Evolutionary conservation across 2,329 filamentous ascomycete species (phyloP).

Genomic region (Fusarium chlamydosporum): DNA sequence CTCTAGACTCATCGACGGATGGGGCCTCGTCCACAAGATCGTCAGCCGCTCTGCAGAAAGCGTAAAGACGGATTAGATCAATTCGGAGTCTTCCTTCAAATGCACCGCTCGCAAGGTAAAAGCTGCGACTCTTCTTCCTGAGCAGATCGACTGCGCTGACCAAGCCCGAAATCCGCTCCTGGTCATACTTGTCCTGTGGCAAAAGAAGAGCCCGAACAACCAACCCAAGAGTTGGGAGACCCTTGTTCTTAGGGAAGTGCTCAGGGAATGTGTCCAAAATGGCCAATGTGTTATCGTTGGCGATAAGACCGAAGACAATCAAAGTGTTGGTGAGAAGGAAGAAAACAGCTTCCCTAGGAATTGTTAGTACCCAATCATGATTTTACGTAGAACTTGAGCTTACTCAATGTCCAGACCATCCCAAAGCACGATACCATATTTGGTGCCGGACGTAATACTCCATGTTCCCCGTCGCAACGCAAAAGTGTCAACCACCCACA

Average conservation of each 20-base stretch:
- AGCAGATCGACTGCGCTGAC: constrained; percentile 71
- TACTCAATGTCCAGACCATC: constrained; percentile 75
- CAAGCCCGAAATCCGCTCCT: constrained; percentile 69
- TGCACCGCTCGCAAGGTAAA: constrained; percentile 78
- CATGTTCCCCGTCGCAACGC: constrained; percentile 78
- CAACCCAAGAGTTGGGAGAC: constrained; percentile 61
- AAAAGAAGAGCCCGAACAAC: constrained; percentile 67
- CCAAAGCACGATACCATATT: constrained; percentile 74
- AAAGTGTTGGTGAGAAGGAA: constrained; percentile 78
- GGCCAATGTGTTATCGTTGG: constrained; percentile 78
- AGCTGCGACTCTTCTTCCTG: constrained; percentile 77
- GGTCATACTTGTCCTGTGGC: constrained; percentile 67
- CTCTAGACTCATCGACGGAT: constrained; percentile 64
- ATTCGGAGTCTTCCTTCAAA: constrained; percentile 77
- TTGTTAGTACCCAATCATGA: not conserved
- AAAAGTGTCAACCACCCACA: constrained; percentile 80
- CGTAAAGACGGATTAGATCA: constrained; percentile 78
- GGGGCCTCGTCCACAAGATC: constrained; percentile 78
- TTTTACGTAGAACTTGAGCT: rapidly evolving
- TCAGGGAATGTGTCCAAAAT: constrained; percentile 74
- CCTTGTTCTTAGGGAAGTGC: constrained; percentile 66
- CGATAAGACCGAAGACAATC: constrained; percentile 77
- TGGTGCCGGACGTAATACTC: constrained; percentile 77
- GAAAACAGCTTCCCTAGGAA: constrained; percentile 73
- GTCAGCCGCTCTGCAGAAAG: constrained; percentile 80